Conservation (phyloP, 2,329 filamentous ascomycete genomes). For the Aureobasidium sp. region DNA sequence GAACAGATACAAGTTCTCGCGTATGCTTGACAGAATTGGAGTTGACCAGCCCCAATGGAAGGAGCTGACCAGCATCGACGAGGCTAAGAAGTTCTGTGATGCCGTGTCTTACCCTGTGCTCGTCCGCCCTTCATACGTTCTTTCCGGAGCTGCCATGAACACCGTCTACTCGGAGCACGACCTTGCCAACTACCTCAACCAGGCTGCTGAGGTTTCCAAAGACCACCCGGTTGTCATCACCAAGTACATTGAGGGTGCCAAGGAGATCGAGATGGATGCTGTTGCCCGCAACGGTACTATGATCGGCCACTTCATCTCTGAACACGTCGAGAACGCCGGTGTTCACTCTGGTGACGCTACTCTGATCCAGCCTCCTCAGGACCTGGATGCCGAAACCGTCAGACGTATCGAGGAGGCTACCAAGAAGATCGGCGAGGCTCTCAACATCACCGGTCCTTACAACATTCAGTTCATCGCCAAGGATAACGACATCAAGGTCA, state of each 20-base stretch:
- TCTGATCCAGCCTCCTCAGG: conserved; percentile 87
- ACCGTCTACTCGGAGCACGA: conserved; percentile 96
- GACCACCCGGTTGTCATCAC: conserved; percentile 98
- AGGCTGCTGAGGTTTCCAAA: conserved; percentile 86
- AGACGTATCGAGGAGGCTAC: conserved; percentile 89
- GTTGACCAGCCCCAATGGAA: conserved; percentile 99
- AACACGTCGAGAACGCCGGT: conserved; percentile 97
- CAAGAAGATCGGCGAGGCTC: conserved; percentile 83
- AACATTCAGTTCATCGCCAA: conserved; percentile 99
- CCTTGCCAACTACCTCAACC: conserved; percentile 77
- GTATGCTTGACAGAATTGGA: conserved; percentile 89
- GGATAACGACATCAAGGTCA: conserved; percentile 99
- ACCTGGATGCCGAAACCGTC: conserved; percentile 83
- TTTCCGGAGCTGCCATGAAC: conserved; percentile 98
- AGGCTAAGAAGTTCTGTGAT: conserved; percentile 80
- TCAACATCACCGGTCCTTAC: conserved; percentile 94
- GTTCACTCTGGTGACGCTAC: conserved; percentile 98
- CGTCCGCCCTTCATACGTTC: conserved; percentile 90
- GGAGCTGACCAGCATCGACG: conserved; percentile 89
- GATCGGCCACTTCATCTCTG: conserved; percentile 93
- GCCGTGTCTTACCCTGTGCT: conserved; percentile 89
- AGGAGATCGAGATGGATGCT: conserved; percentile 99
- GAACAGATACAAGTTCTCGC: conserved; percentile 97
- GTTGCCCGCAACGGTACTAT: conserved; percentile 85
- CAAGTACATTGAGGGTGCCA: conserved; percentile 98